phyloP scores from a whole-genome alignment of 1,284 basidiomycete genomes.

The Meira nashicola region DNA sequence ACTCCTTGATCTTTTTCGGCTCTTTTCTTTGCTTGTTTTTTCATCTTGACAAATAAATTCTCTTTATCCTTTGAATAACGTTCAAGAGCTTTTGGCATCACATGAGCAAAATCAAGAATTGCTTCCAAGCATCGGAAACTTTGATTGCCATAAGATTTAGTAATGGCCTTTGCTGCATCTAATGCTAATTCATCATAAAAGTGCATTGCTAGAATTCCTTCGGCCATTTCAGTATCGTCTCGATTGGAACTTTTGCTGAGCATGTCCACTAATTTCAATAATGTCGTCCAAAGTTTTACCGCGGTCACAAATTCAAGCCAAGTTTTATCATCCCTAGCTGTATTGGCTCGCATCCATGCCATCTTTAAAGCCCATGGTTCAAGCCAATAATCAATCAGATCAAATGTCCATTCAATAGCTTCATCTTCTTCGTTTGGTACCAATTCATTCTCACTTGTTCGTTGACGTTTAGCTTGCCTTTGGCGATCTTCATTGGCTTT shows the following conservation, averaged over 20 bases:
- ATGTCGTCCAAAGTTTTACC: slow-evolving; percentile 45
- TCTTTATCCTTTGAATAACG: slow-evolving; percentile 40
- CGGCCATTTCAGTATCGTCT: slow-evolving; percentile 35
- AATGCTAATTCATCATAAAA: slow-evolving; percentile 48
- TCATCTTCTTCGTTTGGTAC: slow-evolving; percentile 9
- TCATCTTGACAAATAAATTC: slow-evolving; percentile 46
- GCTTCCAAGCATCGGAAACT: slow-evolving; percentile 47
- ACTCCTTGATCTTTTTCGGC: slow-evolving; percentile 4
- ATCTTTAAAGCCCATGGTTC: slow-evolving; percentile 50
- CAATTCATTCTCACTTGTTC: slow-evolving; percentile 1
- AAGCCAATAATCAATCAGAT: slow-evolving; percentile 39
- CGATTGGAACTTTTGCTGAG: slow-evolving; percentile 34
- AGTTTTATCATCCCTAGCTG: slow-evolving; percentile 30
- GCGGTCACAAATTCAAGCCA: slow-evolving; percentile 50
- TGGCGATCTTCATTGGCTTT: neutral
- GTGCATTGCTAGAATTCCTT: slow-evolving; percentile 43
- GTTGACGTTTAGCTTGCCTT: neutral
- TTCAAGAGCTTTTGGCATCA: slow-evolving; percentile 48
- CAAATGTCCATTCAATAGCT: slow-evolving; percentile 25
- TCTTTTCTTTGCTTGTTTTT: slow-evolving; percentile 28
- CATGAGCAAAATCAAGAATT: slow-evolving; percentile 40
- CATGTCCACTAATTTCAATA: slow-evolving; percentile 44
- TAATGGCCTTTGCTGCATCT: slow-evolving; percentile 36
- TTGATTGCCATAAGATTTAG: slow-evolving; percentile 39
- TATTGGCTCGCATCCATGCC: slow-evolving; percentile 35